Base-by-base conservation (phyloP, 1,284 basidiomycete genomes). In the Farysia itapuensis region DNA sequence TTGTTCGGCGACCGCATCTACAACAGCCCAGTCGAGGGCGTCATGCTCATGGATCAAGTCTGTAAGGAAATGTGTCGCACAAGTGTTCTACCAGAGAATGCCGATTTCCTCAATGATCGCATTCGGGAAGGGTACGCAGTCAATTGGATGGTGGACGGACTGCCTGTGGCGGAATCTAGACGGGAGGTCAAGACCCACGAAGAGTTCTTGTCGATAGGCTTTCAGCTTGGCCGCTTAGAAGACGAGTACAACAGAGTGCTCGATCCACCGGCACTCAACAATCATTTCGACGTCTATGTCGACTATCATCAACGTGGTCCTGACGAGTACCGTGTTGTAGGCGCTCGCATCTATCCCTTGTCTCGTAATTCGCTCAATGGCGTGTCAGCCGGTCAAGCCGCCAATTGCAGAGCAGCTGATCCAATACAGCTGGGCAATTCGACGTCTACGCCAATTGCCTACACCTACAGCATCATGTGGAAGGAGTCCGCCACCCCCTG, bases 1-100 rank as follows among this genome's bases (percentile, higher is more conserved):
- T 80, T 98, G 13, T 96, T 96, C 68, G 94, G 94, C 22, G 94
- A 98, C 80, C 84, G 94, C 51, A 92, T 98, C 73, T 90, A 93
- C 78, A 86, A 87, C 74, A 90, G 89, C 7, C 87, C 88, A 3
- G 93, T 92, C 71, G 82, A 92, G 65, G 85, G 90, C 44, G 81
- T 82, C 77, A 89, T 92, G 86, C 77, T 87, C 28, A 77, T 84
- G 70, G 82, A 86, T 54, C 81, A 81, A 30, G 85, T 86, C 3
- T 98, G 94, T 75, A 82, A 83, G 64, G 82, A 82, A 11, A 82
- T 97, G 4, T 97, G 94, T 77, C 81, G 79, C 20, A 77, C 81
- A 9, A 79, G 80, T 20, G 81, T 95, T 12, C 81, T 84, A 0
- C 80, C 80, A 15, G 83, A 87, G 48, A 87, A 94, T 60, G 86